These are phyloP conservation scores for Pythium diclinum DNA, from an alignment of 352 stramenopile genomes.

Conservation along the genomic window DNA sequence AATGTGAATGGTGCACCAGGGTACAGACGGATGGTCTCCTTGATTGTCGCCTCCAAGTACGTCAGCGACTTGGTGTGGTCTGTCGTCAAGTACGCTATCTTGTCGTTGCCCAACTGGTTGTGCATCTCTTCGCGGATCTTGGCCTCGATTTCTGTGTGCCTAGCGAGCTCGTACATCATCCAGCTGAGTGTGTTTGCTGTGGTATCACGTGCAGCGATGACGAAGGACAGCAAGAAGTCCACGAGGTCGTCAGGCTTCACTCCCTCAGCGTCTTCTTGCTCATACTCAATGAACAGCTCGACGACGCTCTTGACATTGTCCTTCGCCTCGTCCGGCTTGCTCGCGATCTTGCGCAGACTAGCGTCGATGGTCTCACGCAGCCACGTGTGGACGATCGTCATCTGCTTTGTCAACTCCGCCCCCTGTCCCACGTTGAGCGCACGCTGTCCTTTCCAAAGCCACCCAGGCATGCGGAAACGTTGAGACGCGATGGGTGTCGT, in stretches of 20 bases:
- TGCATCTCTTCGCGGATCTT: slow-evolving; percentile 44
- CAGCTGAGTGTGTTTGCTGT: slow-evolving; percentile 68
- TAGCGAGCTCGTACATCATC: slow-evolving; percentile 66
- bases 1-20: slow-evolving; percentile 51
- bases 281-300: slow-evolving; percentile 19
- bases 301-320: slow-evolving; percentile 11
- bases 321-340: neutral
- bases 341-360: neutral
- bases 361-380: slow-evolving; percentile 22
- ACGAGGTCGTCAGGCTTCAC: slow-evolving; percentile 47
- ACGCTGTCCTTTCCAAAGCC: slow-evolving; percentile 54
- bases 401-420: slow-evolving; percentile 26
- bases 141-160: slow-evolving; percentile 40
- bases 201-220: slow-evolving; percentile 74
- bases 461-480: slow-evolving; percentile 42
- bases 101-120: slow-evolving; percentile 5
- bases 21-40: slow-evolving; percentile 58
- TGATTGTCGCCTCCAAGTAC: slow-evolving; percentile 54
- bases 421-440: slow-evolving; percentile 42
- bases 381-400: slow-evolving; percentile 37
- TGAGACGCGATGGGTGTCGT: slow-evolving; percentile 31
- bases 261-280: slow-evolving; percentile 19
- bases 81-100: slow-evolving; percentile 27
- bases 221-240: slow-evolving; percentile 63
- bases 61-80: slow-evolving; percentile 44